phyloP scores from a whole-genome alignment of 2,329 filamentous ascomycete species.

The Alternaria sp. region DNA sequence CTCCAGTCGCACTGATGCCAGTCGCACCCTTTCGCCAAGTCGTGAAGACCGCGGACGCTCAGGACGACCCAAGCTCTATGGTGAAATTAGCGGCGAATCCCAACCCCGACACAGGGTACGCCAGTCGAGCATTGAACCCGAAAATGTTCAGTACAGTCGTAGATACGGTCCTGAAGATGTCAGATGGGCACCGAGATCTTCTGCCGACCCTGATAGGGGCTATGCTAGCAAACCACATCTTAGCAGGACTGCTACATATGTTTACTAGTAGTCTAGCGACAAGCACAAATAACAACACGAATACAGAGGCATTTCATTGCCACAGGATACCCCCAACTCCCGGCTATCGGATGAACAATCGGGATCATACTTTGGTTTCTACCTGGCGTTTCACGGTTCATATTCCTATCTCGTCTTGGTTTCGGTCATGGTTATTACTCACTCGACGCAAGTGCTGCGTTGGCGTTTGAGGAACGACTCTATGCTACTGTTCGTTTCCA shows the following conservation, averaged over 20 bases:
- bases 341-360: slow-evolving; percentile 2
- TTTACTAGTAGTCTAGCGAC: slow-evolving; percentile 33
- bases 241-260: slow-evolving; percentile 38
- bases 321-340: slow-evolving; percentile 15
- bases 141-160: slow-evolving; percentile 42
- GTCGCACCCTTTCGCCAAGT: slow-evolving; percentile 35
- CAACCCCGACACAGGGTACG: slow-evolving; percentile 27
- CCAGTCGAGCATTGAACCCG: slow-evolving; percentile 43
- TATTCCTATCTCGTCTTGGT: neutral
- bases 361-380: slow-evolving; percentile 3
- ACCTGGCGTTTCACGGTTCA: slow-evolving; percentile 8
- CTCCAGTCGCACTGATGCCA: slow-evolving; percentile 36
- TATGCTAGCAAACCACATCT: slow-evolving; percentile 36
- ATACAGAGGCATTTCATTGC: slow-evolving; percentile 15
- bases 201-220: slow-evolving; percentile 35
- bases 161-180: slow-evolving; percentile 51
- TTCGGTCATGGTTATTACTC: neutral
- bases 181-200: slow-evolving; percentile 35
- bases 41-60: slow-evolving; percentile 40
- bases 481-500: neutral
- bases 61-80: slow-evolving; percentile 32
- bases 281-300: neutral
- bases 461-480: neutral
- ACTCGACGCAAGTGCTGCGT: slow-evolving; percentile 22
- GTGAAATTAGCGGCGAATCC: slow-evolving; percentile 32